Base-by-base conservation (phyloP, 768 basidiomycete species). In the Psilocybe cubensis region DNA sequence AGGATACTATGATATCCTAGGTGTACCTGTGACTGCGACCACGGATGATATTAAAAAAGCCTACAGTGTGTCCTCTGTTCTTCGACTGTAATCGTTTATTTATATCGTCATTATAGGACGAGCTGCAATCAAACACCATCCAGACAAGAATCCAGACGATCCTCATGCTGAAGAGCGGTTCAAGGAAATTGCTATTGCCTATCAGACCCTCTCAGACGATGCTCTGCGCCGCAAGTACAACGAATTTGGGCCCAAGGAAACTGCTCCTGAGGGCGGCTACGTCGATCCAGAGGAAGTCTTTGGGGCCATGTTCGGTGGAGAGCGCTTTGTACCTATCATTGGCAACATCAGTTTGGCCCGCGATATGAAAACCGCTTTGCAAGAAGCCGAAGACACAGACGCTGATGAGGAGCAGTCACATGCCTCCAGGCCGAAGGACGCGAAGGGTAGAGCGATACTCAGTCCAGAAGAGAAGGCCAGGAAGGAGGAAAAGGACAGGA, bases 361-460 rank as follows among this genome's bases (percentile, higher is more conserved):
- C 64, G 94, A 96, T 66, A 95, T 96, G 94, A 96, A 96, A 77
- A 82, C 88, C 2, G 94, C 92, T 3, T 72, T 96, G 67, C 94
- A 96, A 66, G 93, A 95, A 68, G 92, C 86, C 0, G 90, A 89
- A 33, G 91, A 91, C 48, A 83, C 79, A 0, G 87, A 86, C 55
- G 80, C 74, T 18, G 71, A 70, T 2, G 79, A 70, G 7, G 76
- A 76, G 14, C 83, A 84, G 20, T 28, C 25, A 21, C 29, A 14
- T 29, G 46, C 42, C 27, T 33, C 27, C 68, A 85, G 79, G 66
- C 74, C 81, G 17, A 79, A 80, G 66, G 86, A 81, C 59, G 72
- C 76, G 25, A 83, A 82, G 60, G 80, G 79, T 3, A 73, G 75
- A 69, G 81, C 83, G 49, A 81, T 84, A 3, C 56, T 87, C 17